Evolutionary conservation across 257 asterid species (phyloP).

Genomic region (Scutellaria galericulata): DNA sequence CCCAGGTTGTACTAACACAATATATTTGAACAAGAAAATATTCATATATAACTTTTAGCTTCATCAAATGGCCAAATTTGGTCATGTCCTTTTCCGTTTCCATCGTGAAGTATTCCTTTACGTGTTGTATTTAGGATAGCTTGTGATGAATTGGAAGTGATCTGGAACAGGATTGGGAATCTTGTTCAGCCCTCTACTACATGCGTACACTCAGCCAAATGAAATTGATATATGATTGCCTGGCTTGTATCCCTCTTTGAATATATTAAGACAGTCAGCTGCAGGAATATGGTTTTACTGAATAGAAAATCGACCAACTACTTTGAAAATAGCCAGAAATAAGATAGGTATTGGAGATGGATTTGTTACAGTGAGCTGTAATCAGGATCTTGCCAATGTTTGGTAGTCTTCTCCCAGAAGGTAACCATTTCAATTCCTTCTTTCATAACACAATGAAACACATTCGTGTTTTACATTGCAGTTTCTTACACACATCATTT

Average conservation of each 20-base stretch:
- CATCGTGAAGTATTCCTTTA: neutral
- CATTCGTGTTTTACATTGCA: no score
- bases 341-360: neutral
- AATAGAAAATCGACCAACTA: neutral
- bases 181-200: neutral
- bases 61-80: neutral
- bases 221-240: neutral
- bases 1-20: neutral
- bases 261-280: neutral
- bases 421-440: no score
- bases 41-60: neutral
- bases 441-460: no score
- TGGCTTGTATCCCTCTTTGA: neutral
- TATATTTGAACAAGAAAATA: neutral
- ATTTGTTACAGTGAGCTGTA: neutral
- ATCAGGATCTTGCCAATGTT: neutral
- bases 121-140: neutral
- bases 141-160: neutral
- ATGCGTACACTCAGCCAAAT: neutral
- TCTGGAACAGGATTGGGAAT: neutral
- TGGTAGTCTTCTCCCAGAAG: no score
- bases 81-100: neutral
- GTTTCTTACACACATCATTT: no score
- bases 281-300: constrained; percentile 8
- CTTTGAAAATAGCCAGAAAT: neutral